phyloP scores from a whole-genome alignment of 1,139 yeast genomes.

The Meyerozyma guilliermondii region DNA sequence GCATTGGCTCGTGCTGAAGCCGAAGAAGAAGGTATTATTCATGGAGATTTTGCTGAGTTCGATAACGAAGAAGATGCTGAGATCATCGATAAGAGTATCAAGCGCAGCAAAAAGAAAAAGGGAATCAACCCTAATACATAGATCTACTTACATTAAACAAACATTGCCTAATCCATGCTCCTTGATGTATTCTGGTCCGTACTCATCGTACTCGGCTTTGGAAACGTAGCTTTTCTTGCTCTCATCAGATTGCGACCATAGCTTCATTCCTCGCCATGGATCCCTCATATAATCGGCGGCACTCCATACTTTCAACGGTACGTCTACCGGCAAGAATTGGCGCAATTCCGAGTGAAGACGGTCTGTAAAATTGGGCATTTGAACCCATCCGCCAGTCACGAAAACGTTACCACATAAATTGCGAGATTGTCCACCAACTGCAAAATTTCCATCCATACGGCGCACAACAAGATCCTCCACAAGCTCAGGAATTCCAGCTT shows the following conservation, averaged over 20 bases:
- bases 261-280: slow-evolving; percentile 94
- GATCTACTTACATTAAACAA: slow-evolving; percentile 19
- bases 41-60: slow-evolving; percentile 81
- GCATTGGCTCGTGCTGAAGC: slow-evolving; percentile 72
- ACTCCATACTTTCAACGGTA: slow-evolving; percentile 54
- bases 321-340: slow-evolving; percentile 64
- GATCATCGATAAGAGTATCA: slow-evolving; percentile 69
- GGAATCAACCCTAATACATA: slow-evolving; percentile 64
- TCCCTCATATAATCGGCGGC: slow-evolving; percentile 71
- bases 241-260: slow-evolving; percentile 57
- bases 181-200: slow-evolving; percentile 84
- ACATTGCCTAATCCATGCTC: slow-evolving; percentile 81
- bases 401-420: slow-evolving; percentile 59
- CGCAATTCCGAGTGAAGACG: slow-evolving; percentile 66
- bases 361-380: slow-evolving; percentile 58
- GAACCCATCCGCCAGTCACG: slow-evolving; percentile 81
- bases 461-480: slow-evolving; percentile 62
- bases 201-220: slow-evolving; percentile 73
- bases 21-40: slow-evolving; percentile 74
- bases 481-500: slow-evolving; percentile 83
- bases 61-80: slow-evolving; percentile 72
- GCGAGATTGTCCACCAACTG: slow-evolving; percentile 50
- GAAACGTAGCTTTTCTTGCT: slow-evolving; percentile 52
- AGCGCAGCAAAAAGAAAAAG: slow-evolving; percentile 67
- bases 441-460: slow-evolving; percentile 50